Conservation (phyloP, 2,329 filamentous ascomycete species). For the Stagonosporopsis chrysanthemi region DNA sequence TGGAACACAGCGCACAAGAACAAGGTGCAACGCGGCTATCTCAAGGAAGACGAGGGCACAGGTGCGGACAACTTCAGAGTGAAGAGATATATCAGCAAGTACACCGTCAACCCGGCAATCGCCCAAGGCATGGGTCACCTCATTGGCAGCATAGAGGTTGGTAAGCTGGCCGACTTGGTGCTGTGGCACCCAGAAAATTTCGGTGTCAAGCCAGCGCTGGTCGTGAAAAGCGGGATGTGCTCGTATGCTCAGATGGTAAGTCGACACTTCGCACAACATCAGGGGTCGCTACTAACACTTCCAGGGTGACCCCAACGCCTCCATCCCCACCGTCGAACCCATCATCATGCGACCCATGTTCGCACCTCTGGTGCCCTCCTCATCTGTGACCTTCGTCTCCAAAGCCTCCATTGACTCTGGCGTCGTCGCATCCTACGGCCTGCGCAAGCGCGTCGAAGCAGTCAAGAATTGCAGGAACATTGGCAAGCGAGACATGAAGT, state of each 20-base stretch:
- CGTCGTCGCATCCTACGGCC: slow-evolving; percentile 71
- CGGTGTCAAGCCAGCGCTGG: slow-evolving; percentile 80
- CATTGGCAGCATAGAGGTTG: slow-evolving; percentile 85
- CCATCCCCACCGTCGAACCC: slow-evolving; percentile 86
- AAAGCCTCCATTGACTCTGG: slow-evolving; percentile 73
- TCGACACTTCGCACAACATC: slow-evolving; percentile 13
- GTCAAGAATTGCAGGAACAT: slow-evolving; percentile 78
- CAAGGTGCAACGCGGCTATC: slow-evolving; percentile 78
- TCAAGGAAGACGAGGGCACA: slow-evolving; percentile 80
- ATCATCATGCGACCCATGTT: slow-evolving; percentile 88
- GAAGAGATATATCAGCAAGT: slow-evolving; percentile 93
- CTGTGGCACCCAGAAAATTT: slow-evolving; percentile 87
- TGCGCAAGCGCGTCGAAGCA: slow-evolving; percentile 81
- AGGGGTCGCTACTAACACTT: slow-evolving; percentile 5
- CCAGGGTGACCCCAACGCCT: slow-evolving; percentile 59
- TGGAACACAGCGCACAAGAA: slow-evolving; percentile 99
- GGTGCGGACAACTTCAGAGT: slow-evolving; percentile 90
- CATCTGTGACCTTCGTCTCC: slow-evolving; percentile 85
- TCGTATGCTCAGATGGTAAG: slow-evolving; percentile 82
- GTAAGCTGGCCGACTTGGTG: slow-evolving; percentile 88
- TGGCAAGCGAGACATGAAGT: slow-evolving; percentile 88
- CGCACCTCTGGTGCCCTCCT: slow-evolving; percentile 72
- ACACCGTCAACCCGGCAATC: slow-evolving; percentile 92
- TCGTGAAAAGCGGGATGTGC: slow-evolving; percentile 90
- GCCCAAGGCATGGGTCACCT: slow-evolving; percentile 89